These are phyloP conservation scores for Suhomyces ambrosiae DNA, from an alignment of 1,139 yeast species.

Conservation along the genomic window DNA sequence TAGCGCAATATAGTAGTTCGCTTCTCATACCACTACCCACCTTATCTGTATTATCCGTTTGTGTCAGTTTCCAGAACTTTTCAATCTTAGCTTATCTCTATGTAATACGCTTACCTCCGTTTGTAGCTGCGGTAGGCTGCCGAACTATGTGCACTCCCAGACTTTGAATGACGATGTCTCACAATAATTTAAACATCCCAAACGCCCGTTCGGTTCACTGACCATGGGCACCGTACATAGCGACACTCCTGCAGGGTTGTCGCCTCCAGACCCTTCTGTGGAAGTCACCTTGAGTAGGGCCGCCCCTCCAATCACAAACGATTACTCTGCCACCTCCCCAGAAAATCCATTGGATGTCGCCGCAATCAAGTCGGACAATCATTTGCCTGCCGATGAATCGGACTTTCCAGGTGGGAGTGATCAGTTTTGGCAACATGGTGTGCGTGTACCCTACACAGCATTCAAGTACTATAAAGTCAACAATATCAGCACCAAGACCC, in stretches of 20 bases:
- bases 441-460: constrained; percentile 30
- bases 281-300: constrained; percentile 1
- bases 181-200: too few species aligned
- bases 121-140: too few species aligned
- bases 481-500: constrained; percentile 19
- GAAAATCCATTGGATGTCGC: neutral
- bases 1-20: too few species aligned
- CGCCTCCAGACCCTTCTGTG: neutral
- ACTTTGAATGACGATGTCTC: too few species aligned
- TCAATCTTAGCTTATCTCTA: too few species aligned
- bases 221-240: neutral
- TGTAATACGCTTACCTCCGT: too few species aligned
- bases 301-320: neutral
- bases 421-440: constrained; percentile 34
- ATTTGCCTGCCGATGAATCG: too few species aligned
- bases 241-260: neutral
- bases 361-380: too few species aligned
- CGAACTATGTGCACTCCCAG: neutral
- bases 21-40: too few species aligned
- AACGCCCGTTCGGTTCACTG: neutral
- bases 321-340: neutral
- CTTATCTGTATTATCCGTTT: too few species aligned
- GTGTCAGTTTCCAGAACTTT: too few species aligned
- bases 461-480: constrained; percentile 27
- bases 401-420: too few species aligned